phyloP scores from a whole-genome alignment of 139 green algal species.

The Coccomyxa sp. region DNA sequence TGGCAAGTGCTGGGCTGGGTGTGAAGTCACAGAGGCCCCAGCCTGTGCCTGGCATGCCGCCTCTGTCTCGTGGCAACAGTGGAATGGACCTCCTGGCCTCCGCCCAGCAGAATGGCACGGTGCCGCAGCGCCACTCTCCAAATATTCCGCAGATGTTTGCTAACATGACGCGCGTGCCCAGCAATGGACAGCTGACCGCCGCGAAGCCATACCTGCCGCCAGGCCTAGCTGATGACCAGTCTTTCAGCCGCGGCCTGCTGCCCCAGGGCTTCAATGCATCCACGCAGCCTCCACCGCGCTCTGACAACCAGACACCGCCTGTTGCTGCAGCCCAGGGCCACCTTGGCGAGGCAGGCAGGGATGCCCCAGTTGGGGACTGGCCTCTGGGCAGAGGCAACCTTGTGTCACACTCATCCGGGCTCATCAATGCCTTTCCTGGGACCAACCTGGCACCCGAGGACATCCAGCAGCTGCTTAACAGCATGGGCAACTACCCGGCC shows the following conservation, averaged over 20 bases:
- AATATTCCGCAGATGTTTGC: neutral
- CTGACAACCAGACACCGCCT: too few species aligned
- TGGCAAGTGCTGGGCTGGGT: neutral
- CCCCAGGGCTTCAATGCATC: too few species aligned
- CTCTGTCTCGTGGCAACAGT: neutral
- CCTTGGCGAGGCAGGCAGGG: too few species aligned
- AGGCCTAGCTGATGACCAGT: neutral
- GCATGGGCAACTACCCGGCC: neutral
- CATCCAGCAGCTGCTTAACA: neutral
- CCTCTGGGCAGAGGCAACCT: too few species aligned
- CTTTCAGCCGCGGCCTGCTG: too few species aligned
- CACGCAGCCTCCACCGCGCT: too few species aligned
- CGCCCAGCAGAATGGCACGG: neutral
- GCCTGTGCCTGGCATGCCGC: neutral
- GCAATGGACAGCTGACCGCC: neutral
- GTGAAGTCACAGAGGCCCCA: neutral
- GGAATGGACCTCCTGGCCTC: neutral
- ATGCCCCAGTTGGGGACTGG: too few species aligned
- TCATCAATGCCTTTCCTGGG: too few species aligned
- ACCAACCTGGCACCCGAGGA: neutral
- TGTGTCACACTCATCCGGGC: too few species aligned
- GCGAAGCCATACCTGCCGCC: neutral
- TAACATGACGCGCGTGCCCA: neutral
- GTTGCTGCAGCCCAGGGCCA: too few species aligned
- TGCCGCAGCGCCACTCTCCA: neutral